Percentiles rank a stretch among this genome's conserved stretches.
phyloP scores from a whole-genome alignment of 495 filamentous ascomycete genomes.

The Bacidia rubella region DNA sequence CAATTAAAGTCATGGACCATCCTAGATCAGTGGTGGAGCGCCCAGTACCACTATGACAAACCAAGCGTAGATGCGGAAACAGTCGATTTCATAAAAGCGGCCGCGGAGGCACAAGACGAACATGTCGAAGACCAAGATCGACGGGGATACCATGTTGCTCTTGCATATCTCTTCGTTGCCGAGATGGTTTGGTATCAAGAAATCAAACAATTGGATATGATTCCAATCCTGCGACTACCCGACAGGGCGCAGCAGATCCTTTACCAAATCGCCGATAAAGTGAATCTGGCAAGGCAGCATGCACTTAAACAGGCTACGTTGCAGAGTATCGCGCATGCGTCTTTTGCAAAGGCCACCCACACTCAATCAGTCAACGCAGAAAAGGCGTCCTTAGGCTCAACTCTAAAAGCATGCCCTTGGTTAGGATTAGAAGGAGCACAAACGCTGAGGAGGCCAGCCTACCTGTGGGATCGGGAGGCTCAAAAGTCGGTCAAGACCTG shows the following conservation, averaged over 20 bases:
- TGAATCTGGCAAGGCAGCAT: not conserved
- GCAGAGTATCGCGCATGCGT: not conserved
- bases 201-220: not conserved
- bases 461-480: not conserved
- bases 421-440: not conserved
- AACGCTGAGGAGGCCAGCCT: not conserved
- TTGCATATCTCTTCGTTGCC: not conserved
- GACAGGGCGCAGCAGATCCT: not conserved
- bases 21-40: not conserved
- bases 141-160: not conserved
- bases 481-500: not conserved
- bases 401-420: not conserved
- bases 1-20: not conserved
- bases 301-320: not conserved
- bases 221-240: not conserved
- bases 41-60: not conserved
- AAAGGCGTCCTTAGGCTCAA: not conserved
- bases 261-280: not conserved
- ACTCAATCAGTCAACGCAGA: not conserved
- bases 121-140: not conserved
- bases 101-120: not conserved
- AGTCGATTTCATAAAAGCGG: not conserved
- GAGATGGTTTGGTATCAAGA: not conserved
- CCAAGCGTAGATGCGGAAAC: not conserved
- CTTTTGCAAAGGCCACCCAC: no score